These are phyloP conservation scores for Fusarium oligoseptatum DNA, from an alignment of 2,329 filamentous ascomycete genomes.

Conservation along the genomic window DNA sequence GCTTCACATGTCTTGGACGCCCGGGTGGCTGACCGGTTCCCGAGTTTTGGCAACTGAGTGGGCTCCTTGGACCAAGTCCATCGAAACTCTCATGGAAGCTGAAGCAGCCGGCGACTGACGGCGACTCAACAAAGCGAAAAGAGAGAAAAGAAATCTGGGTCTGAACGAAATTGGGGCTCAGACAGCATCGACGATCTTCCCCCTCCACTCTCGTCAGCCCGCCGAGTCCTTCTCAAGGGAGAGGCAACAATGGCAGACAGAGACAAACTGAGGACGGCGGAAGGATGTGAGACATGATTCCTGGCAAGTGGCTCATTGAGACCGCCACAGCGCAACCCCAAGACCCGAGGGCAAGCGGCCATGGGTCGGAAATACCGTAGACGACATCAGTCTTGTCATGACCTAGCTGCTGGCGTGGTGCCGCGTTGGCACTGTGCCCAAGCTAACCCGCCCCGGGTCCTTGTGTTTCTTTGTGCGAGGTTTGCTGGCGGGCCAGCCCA, in stretches of 20 bases:
- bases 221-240: conserved; percentile 42
- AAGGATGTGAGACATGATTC: conserved; percentile 45
- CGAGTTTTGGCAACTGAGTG: conserved; percentile 31
- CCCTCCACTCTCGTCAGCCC: conserved; percentile 12
- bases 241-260: conserved; percentile 21
- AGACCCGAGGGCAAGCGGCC: conserved; percentile 39
- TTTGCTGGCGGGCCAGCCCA: conserved; percentile 38
- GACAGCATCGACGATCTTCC: conserved; percentile 23
- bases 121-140: conserved; percentile 31
- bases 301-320: conserved; percentile 42
- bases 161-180: conserved; percentile 24
- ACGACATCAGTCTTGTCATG: conserved; percentile 14
- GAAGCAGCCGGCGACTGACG: conserved; percentile 29
- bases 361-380: conserved; percentile 35
- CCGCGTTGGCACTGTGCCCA: conserved; percentile 41
- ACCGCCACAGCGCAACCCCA: conserved; percentile 45
- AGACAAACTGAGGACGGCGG: conserved; percentile 35
- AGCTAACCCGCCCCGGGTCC: conserved; percentile 13
- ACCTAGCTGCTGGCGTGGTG: conserved; percentile 24
- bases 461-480: conserved; percentile 38
- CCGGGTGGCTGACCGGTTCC: conserved; percentile 41
- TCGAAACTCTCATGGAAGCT: conserved; percentile 38
- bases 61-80: conserved; percentile 23
- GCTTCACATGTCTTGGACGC: conserved; percentile 34
- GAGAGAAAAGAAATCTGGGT: conserved; percentile 20